Percentiles rank a stretch among this genome's conserved stretches.
phyloP scores from a whole-genome alignment of 2,329 filamentous ascomycete species.

The Fusarium musae region DNA sequence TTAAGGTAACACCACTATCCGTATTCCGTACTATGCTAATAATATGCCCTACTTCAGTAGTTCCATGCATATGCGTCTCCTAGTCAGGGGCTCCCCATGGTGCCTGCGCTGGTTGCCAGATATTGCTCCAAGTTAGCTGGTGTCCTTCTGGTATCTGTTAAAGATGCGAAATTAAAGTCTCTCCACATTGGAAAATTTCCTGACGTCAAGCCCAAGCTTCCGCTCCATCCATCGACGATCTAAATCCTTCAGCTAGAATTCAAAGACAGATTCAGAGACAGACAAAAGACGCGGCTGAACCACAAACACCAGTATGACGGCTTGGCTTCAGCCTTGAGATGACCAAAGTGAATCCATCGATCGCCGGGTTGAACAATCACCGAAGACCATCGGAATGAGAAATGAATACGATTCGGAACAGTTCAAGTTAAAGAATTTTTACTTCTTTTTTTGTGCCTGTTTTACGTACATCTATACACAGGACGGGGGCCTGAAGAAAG shows the following conservation, averaged over 20 bases:
- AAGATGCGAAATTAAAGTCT: constrained; percentile 35
- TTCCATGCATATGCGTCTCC: constrained; percentile 23
- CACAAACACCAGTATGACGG: not conserved
- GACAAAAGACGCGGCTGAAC: constrained; percentile 1
- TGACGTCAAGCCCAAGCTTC: constrained; percentile 38
- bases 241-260: constrained; percentile 20
- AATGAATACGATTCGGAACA: constrained; percentile 27
- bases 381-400: constrained; percentile 6
- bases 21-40: not conserved
- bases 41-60: constrained; percentile 26
- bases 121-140: not conserved
- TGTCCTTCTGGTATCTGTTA: constrained; percentile 6
- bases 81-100: constrained; percentile 25
- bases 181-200: constrained; percentile 36
- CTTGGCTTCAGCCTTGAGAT: not conserved
- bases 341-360: not conserved
- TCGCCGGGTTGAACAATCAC: not conserved
- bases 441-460: constrained; percentile 53
- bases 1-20: constrained; percentile 4
- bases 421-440: constrained; percentile 46
- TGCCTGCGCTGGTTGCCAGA: not conserved
- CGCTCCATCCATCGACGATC: constrained; percentile 32
- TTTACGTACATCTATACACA: constrained; percentile 51
- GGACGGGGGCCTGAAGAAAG: constrained; percentile 42
- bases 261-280: not conserved